phyloP scores from a whole-genome alignment of 441 rosid species.

The Gossypium schwendimanii region DNA sequence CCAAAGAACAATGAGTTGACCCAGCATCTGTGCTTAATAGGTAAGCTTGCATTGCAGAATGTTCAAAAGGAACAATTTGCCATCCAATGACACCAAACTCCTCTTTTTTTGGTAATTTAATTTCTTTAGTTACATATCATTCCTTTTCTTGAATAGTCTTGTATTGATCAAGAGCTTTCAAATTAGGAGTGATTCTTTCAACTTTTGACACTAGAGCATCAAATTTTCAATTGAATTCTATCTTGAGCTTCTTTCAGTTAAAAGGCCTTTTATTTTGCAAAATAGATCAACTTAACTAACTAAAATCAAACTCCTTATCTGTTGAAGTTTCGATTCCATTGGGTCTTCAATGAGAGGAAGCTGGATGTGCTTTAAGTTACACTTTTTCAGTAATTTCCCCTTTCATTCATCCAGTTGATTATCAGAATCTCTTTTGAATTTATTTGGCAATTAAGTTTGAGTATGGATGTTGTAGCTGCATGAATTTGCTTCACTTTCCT shows the following conservation, averaged over 20 bases:
- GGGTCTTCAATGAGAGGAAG: conserved; percentile 70
- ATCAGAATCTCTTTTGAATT: conserved; percentile 67
- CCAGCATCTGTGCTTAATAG: conserved; percentile 95
- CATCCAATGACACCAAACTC: conserved; percentile 93
- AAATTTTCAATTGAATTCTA: conserved; percentile 70
- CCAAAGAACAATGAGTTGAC: conserved; percentile 81
- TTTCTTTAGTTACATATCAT: conserved; percentile 67
- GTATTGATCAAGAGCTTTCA: conserved; percentile 93
- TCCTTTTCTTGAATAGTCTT: conserved; percentile 83
- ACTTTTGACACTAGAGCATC: conserved; percentile 62
- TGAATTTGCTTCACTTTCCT: conserved; percentile 44
- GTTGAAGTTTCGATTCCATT: conserved; percentile 58
- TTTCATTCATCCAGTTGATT: conserved; percentile 60
- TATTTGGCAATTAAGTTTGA: conserved; percentile 42
- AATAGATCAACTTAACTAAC: conserved; percentile 66
- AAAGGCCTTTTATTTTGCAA: conserved; percentile 66
- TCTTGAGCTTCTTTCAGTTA: conserved; percentile 71
- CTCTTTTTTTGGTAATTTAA: conserved; percentile 76
- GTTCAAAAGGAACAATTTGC: conserved; percentile 99
- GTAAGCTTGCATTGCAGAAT: conserved; percentile 96
- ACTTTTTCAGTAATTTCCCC: conserved; percentile 68
- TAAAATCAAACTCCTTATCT: conserved; percentile 70
- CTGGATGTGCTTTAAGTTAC: conserved; percentile 70
- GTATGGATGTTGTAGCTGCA: conserved; percentile 60
- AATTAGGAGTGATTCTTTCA: conserved; percentile 85